phyloP scores from a whole-genome alignment of 1,284 basidiomycete species.

The Stygiomarasmius scandens region DNA sequence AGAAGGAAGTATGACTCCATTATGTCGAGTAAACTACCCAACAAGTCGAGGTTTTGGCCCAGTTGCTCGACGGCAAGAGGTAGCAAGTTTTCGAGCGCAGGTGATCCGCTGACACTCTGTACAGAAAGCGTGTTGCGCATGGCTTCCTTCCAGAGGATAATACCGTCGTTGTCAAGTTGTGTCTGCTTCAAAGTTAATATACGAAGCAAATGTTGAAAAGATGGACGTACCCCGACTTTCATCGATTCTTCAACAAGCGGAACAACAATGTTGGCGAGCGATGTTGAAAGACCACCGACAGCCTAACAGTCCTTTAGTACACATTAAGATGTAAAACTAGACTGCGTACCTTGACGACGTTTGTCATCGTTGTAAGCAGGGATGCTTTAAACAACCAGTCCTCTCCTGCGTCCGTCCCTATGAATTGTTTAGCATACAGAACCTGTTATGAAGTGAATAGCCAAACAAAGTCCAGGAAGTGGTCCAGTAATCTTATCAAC shows the following conservation, averaged over 20 bases:
- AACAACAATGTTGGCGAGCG: constrained; percentile 63
- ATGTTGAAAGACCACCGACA: constrained; percentile 59
- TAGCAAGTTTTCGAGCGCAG: constrained; percentile 69
- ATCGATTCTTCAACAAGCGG: constrained; percentile 80
- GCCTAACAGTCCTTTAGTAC: constrained; percentile 57
- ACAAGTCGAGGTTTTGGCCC: constrained; percentile 72
- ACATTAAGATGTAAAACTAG: neutral
- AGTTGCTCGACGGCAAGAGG: constrained; percentile 66
- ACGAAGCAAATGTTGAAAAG: constrained; percentile 8
- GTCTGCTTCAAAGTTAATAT: constrained; percentile 42
- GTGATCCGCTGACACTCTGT: constrained; percentile 45
- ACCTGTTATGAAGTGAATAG: constrained; percentile 6
- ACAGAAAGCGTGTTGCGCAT: constrained; percentile 70
- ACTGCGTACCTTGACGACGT: constrained; percentile 64
- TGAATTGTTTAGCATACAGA: constrained; percentile 1
- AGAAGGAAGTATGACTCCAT: constrained; percentile 84
- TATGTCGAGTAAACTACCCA: constrained; percentile 68
- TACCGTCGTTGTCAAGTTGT: constrained; percentile 79
- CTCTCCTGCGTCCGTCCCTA: constrained; percentile 69
- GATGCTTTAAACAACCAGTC: constrained; percentile 83
- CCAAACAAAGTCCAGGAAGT: constrained; percentile 78
- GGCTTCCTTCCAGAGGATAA: constrained; percentile 76
- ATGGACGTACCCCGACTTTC: constrained; percentile 52
- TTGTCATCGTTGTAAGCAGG: constrained; percentile 73
- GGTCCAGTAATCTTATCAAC: constrained; percentile 61